Evolutionary conservation across 176 grass and related monocot species (phyloP).

Genomic region (Miscanthus lutarioriparius): DNA sequence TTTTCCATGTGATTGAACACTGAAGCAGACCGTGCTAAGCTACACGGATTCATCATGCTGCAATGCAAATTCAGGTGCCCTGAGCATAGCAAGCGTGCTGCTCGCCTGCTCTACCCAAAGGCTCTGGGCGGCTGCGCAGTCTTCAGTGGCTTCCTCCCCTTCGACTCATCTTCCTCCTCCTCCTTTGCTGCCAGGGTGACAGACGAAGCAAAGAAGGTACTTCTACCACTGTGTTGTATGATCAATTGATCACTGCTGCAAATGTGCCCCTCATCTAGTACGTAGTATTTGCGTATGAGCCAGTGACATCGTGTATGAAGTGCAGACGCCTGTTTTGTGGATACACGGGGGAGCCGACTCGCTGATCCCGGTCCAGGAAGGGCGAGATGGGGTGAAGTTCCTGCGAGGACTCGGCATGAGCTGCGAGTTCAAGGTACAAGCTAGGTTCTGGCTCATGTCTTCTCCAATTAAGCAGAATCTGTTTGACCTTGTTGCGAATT

Average conservation of each 20-base stretch:
- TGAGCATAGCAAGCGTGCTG: conserved; percentile 70
- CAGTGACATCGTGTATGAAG: background rate
- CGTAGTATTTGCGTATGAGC: no score
- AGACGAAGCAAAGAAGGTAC: conserved; percentile 64
- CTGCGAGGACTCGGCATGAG: conserved; percentile 17
- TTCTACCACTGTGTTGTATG: no score
- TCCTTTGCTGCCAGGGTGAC: conserved; percentile 45
- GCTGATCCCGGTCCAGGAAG: conserved; percentile 28
- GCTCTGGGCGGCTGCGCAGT: conserved; percentile 66
- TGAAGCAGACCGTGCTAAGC: background rate
- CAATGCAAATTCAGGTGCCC: conserved; percentile 37
- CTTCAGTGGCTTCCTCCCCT: conserved; percentile 82
- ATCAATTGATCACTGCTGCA: no score
- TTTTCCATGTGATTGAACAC: background rate
- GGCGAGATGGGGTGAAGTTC: conserved; percentile 26
- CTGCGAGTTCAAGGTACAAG: conserved; percentile 42
- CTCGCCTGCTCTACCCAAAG: conserved; percentile 61
- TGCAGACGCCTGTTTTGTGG: conserved; percentile 45
- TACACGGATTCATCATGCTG: background rate
- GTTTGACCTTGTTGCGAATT: background rate
- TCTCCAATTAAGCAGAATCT: background rate
- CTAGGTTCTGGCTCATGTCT: background rate
- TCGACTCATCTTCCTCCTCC: conserved; percentile 52
- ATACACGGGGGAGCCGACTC: conserved; percentile 35
- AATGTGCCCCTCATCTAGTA: no score